Base-by-base conservation (phyloP, 306 rosid species). In the Styphnolobium japonicum region DNA sequence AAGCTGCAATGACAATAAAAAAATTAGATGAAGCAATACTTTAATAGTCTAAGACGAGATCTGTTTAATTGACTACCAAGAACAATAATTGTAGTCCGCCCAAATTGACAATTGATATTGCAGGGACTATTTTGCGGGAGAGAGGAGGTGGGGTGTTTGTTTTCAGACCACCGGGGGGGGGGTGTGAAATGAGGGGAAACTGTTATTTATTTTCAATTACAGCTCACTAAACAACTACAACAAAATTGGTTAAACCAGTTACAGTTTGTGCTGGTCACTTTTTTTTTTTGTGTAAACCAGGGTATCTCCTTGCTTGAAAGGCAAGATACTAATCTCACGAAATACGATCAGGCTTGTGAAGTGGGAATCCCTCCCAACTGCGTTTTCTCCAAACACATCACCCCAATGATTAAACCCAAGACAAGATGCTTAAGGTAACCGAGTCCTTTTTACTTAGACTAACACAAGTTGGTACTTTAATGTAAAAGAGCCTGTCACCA, bases 1-100 rank as follows among this genome's bases (percentile, higher is more conserved):
- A 96, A 73, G 99, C 98, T 96, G 88, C 89, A 84, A 82, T 11
- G 8, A 66, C 58, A 85, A 40, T 71, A 2, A 45, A 42, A 73
- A 40, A n/a, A 11, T 4, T 76, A 40, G 25, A 68, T 81, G 53
- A 21, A 57, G 14, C 37, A 6, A 42, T 42, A 63, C n/a, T 51
- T 16, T 3, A 37, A 39, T 64, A 25, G 6, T 34, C 8, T 19
- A 56, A 23, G 64, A 79, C 27, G 12, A 15, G 10, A 39, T 51
- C 16, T 19, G 58, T 52, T 42, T 68, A 31, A n/a, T 53, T 76
- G 67, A 48, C 58, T 46, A 62, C 48, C 68, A 64, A 56, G 15
- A 53, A 58, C 71, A 62, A 33, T 49, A 42, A 27, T n/a, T 21
- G n/a, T 5, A 31, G 60, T 6, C 23, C n/a, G 1, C 14, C 10